These are phyloP conservation scores for Elongisporangium prolatum DNA, from an alignment of 352 stramenopile genomes.

Conservation along the genomic window DNA sequence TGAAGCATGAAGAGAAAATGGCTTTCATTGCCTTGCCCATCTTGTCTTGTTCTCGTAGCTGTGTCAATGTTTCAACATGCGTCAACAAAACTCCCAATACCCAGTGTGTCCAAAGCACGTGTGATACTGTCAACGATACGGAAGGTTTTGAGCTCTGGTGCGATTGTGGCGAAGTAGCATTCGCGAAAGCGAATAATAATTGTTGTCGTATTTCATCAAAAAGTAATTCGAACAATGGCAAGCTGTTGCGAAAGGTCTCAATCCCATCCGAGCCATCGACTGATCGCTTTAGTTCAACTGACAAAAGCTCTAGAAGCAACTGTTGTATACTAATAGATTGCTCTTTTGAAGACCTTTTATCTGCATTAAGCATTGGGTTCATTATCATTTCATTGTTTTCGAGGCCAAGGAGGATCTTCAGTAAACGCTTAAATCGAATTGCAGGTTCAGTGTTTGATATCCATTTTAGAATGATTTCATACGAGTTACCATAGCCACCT, in stretches of 20 bases:
- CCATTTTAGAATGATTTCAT: slow-evolving; percentile 16
- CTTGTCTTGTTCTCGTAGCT: background rate
- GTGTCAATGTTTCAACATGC: slow-evolving; percentile 2
- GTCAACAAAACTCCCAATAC: slow-evolving; percentile 18
- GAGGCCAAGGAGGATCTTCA: slow-evolving; percentile 20
- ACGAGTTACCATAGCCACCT: background rate
- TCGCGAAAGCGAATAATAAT: slow-evolving; percentile 6
- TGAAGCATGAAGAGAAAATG: slow-evolving; percentile 11
- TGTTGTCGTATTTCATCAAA: slow-evolving; percentile 19
- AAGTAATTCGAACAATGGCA: slow-evolving; percentile 20
- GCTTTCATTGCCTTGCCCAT: background rate
- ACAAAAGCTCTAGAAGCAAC: slow-evolving; percentile 6
- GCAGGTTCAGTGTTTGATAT: slow-evolving; percentile 10
- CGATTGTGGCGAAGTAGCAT: background rate
- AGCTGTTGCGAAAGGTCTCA: background rate
- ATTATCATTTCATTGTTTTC: slow-evolving; percentile 14
- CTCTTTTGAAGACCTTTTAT: slow-evolving; percentile 1
- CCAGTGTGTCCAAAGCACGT: slow-evolving; percentile 2
- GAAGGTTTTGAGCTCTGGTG: background rate
- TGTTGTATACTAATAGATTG: slow-evolving; percentile 13
- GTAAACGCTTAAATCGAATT: slow-evolving; percentile 14
- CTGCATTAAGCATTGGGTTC: slow-evolving; percentile 6
- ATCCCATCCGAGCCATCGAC: background rate
- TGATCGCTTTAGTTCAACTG: slow-evolving; percentile 8
- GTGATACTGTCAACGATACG: background rate